Percentiles rank a stretch among this genome's conserved stretches.
phyloP scores from a whole-genome alignment of 2,329 filamentous ascomycete species.

The Colletotrichum magnum region DNA sequence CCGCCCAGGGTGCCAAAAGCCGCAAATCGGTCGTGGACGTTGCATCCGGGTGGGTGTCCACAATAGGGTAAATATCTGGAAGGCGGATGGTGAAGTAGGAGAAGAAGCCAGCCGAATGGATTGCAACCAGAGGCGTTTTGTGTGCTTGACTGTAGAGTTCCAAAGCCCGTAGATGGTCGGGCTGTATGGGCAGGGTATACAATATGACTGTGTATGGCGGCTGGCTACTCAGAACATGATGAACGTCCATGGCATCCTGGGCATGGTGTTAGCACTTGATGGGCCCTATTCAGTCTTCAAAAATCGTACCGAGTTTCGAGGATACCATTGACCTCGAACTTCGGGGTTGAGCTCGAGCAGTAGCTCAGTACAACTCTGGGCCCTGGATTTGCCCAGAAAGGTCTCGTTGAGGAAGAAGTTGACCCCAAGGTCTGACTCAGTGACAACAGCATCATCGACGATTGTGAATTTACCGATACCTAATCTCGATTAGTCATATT shows the following conservation, averaged over 20 bases:
- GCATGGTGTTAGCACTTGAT: constrained; percentile 5
- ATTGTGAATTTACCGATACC: constrained; percentile 94
- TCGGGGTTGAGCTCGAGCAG: constrained; percentile 94
- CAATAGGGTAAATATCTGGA: constrained; percentile 86
- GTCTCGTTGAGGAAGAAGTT: constrained; percentile 96
- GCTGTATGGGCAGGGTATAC: constrained; percentile 65
- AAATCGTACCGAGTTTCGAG: constrained; percentile 58
- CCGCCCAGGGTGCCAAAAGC: constrained; percentile 87
- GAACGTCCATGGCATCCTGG: constrained; percentile 53
- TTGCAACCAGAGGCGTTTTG: constrained; percentile 81
- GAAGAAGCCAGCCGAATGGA: constrained; percentile 94
- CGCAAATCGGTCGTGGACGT: constrained; percentile 88
- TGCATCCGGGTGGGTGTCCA: constrained; percentile 95
- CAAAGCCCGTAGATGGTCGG: constrained; percentile 60
- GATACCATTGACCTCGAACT: constrained; percentile 81
- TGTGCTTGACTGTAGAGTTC: constrained; percentile 65
- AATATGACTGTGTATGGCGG: constrained; percentile 67
- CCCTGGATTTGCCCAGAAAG: constrained; percentile 82
- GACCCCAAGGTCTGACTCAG: constrained; percentile 87
- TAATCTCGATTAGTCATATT: constrained; percentile 50
- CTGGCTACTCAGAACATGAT: constrained; percentile 57
- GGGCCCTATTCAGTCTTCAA: constrained; percentile 42
- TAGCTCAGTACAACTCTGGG: constrained; percentile 81
- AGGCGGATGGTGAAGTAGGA: constrained; percentile 87
- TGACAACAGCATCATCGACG: constrained; percentile 83